phyloP scores from a whole-genome alignment of 2,329 filamentous ascomycete genomes.

The Neofusicoccum sp. region DNA sequence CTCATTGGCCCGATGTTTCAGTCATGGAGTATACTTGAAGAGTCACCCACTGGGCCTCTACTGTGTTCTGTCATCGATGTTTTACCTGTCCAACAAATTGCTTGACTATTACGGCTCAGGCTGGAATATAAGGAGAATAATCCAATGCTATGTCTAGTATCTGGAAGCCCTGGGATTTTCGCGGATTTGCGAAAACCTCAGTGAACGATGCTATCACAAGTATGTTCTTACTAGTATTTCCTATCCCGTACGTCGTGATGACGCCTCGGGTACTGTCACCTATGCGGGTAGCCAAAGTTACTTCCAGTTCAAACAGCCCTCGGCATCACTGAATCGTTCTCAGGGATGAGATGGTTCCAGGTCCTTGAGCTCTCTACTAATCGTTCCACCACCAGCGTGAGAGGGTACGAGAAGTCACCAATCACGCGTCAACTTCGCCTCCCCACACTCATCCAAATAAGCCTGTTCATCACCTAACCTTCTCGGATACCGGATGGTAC shows the following conservation, averaged over 20 bases:
- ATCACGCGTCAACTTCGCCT: not conserved
- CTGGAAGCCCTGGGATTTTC: not conserved
- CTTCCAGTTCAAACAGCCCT: not conserved
- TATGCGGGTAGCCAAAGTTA: not conserved
- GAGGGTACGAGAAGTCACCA: not conserved
- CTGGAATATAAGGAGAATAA: not conserved
- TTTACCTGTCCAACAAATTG: too few species aligned
- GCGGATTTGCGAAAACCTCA: not conserved
- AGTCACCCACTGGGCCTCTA: not conserved
- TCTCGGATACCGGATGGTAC: not conserved
- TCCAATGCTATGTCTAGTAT: not conserved
- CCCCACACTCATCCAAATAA: not conserved
- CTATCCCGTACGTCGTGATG: not conserved
- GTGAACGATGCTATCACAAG: not conserved
- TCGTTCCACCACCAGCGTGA: not conserved
- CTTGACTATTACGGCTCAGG: not conserved
- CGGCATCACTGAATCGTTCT: not conserved
- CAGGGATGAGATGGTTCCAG: not conserved
- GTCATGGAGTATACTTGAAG: too few species aligned
- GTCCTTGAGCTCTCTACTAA: not conserved
- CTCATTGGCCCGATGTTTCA: not conserved
- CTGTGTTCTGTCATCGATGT: not conserved
- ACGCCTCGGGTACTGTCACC: not conserved
- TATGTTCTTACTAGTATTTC: not conserved
- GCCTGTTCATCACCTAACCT: not conserved